Percentiles rank a stretch among this genome's conserved stretches.
These are phyloP conservation scores for Russula dissimulans DNA, from an alignment of 768 basidiomycete genomes.

Conservation along the genomic window DNA sequence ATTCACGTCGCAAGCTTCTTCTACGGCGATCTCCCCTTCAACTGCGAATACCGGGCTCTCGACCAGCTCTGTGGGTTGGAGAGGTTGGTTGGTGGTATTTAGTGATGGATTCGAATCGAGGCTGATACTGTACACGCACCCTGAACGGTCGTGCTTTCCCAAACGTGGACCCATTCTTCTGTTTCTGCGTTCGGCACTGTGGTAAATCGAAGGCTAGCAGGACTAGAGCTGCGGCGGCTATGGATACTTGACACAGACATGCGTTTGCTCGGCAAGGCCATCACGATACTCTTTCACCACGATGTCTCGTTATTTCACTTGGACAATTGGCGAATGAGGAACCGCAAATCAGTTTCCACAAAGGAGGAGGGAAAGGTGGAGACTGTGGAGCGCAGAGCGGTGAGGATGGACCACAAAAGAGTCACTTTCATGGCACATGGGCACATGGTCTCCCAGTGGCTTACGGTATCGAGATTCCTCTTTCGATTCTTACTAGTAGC, in stretches of 20 bases:
- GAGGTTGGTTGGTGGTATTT: neutral
- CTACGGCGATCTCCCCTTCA: conserved; percentile 64
- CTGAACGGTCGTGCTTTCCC: conserved; percentile 47
- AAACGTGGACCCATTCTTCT: conserved; percentile 48
- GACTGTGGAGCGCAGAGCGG: neutral
- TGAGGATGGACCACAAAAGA: too few species aligned
- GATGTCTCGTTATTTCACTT: too few species aligned
- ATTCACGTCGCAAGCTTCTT: conserved; percentile 73
- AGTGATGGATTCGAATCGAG: neutral
- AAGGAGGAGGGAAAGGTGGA: neutral
- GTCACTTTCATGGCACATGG: too few species aligned
- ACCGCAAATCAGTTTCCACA: neutral
- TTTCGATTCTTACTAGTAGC: neutral
- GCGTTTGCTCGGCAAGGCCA: conserved; percentile 26
- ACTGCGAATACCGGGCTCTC: conserved; percentile 59
- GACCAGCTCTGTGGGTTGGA: conserved; percentile 45
- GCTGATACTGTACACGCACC: conserved; percentile 32
- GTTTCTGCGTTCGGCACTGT: conserved; percentile 30
- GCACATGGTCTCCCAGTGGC: neutral
- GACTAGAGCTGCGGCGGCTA: conserved; percentile 18
- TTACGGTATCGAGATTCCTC: neutral
- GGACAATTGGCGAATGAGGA: too few species aligned
- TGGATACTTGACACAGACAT: conserved; percentile 26
- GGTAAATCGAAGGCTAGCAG: conserved; percentile 18
- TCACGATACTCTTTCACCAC: conserved; percentile 7